These are phyloP conservation scores for Ogataea glucozyma DNA, from an alignment of 805 yeast species.

Conservation along the genomic window DNA sequence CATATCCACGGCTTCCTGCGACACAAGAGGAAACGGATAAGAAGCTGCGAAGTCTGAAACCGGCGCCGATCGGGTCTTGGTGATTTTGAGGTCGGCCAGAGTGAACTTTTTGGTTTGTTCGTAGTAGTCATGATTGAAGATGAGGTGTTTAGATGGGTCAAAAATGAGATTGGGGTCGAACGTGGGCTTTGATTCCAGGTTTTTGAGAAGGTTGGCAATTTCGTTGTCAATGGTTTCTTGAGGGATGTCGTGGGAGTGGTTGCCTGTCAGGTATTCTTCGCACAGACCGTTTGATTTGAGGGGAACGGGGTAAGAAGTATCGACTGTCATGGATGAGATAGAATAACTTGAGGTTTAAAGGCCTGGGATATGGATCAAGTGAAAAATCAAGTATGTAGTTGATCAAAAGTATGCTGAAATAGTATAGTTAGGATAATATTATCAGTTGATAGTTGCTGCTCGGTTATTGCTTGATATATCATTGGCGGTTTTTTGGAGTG, in stretches of 20 bases:
- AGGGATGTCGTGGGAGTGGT: slow-evolving; percentile 26
- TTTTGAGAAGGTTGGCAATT: slow-evolving; percentile 18
- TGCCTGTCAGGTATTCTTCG: slow-evolving; percentile 20
- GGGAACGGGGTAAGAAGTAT: slow-evolving; percentile 23
- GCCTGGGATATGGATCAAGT: too few relatives aligned
- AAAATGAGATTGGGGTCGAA: slow-evolving; percentile 35
- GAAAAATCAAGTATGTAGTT: too few relatives aligned
- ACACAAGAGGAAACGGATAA: slow-evolving; percentile 59
- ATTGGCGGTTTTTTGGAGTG: too few relatives aligned
- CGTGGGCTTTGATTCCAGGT: slow-evolving; percentile 27
- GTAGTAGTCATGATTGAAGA: slow-evolving; percentile 38
- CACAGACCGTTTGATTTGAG: slow-evolving; percentile 21
- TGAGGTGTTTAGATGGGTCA: slow-evolving; percentile 40
- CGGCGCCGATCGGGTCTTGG: slow-evolving; percentile 32
- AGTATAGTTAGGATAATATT: too few relatives aligned
- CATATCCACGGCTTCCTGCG: slow-evolving; percentile 57
- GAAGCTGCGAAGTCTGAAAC: slow-evolving; percentile 43
- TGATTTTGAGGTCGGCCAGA: slow-evolving; percentile 38
- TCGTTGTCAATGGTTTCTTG: slow-evolving; percentile 28
- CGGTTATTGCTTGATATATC: too few relatives aligned
- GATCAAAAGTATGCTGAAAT: too few relatives aligned
- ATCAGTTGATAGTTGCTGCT: too few relatives aligned
- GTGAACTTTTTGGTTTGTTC: slow-evolving; percentile 39
- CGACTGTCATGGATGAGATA: slow-evolving; percentile 27
- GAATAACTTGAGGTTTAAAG: too few relatives aligned